Conservation (phyloP, 345 rosid species). For the Physaria fendleri region DNA sequence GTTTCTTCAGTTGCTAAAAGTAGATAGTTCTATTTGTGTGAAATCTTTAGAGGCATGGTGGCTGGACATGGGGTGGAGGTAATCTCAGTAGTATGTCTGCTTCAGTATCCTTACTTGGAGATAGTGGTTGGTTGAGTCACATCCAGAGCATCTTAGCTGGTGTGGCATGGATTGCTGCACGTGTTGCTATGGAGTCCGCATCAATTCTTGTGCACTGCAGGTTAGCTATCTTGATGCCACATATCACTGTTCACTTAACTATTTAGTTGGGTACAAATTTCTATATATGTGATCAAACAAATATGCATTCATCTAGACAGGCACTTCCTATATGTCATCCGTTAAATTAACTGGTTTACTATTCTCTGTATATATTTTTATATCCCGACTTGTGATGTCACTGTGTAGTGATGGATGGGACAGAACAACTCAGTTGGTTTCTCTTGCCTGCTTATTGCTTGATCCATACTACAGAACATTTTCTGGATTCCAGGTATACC, state of each 20-base stretch:
- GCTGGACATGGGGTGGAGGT: conserved; percentile 98
- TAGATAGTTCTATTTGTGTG: conserved; percentile 17
- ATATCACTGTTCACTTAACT: neutral
- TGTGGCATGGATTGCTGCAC: conserved; percentile 98
- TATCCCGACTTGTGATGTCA: conserved; percentile 9
- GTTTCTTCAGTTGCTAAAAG: conserved; percentile 4
- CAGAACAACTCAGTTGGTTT: conserved; percentile 92
- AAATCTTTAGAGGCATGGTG: conserved; percentile 83
- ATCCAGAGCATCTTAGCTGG: conserved; percentile 96
- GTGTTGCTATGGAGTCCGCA: conserved; percentile 82
- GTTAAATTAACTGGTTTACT: neutral
- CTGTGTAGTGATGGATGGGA: conserved; percentile 97
- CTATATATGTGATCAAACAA: conserved; percentile 3
- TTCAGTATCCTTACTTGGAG: conserved; percentile 94
- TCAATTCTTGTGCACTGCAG: conserved; percentile 99
- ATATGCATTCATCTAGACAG: conserved; percentile 11
- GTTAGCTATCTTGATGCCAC: conserved; percentile 33
- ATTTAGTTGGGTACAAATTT: neutral
- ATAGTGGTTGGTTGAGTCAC: conserved; percentile 97
- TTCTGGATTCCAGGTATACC: conserved; percentile 85
- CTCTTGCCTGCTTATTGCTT: conserved; percentile 86
- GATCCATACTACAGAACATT: conserved; percentile 96
- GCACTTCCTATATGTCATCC: neutral
- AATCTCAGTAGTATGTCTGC: conserved; percentile 99
- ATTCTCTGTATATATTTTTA: conserved; percentile 8